These are phyloP conservation scores for Stentor roeselii DNA, from an alignment of 73 alveolate genomes.

Conservation along the genomic window DNA sequence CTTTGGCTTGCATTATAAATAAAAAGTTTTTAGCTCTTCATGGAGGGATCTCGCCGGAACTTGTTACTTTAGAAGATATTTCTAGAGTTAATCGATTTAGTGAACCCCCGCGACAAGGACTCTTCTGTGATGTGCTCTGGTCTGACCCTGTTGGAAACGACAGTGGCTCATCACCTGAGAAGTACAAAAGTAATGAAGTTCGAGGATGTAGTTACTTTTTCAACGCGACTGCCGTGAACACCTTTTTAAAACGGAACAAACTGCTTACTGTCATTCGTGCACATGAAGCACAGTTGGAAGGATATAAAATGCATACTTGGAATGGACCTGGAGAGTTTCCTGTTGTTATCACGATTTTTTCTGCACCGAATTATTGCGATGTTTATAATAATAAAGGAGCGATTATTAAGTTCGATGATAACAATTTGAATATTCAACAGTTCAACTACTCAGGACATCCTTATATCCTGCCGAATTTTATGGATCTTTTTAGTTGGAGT, in stretches of 20 bases:
- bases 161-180: conserved; percentile 46
- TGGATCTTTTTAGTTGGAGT: conserved; percentile 81
- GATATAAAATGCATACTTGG: conserved; percentile 86
- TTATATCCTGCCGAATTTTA: conserved; percentile 68
- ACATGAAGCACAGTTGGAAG: conserved; percentile 78
- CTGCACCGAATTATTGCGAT: too few species aligned
- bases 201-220: conserved; percentile 78
- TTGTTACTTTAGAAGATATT: conserved; percentile 42
- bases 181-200: conserved; percentile 59
- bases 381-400: conserved; percentile 79
- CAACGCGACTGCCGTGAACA: conserved; percentile 79
- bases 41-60: conserved; percentile 83
- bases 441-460: conserved; percentile 78
- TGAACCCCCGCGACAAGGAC: conserved; percentile 74
- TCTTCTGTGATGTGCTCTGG: conserved; percentile 77
- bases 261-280: conserved; percentile 72
- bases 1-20: conserved; percentile 58
- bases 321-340: conserved; percentile 76
- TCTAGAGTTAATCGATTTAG: conserved; percentile 53
- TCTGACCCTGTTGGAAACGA: conserved; percentile 76
- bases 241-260: conserved; percentile 60
- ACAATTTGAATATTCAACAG: conserved; percentile 63
- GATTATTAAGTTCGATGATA: conserved; percentile 61
- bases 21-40: conserved; percentile 68
- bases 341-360: conserved; percentile 69